These are phyloP conservation scores for Pueraria montana DNA, from an alignment of 306 rosid genomes.

Conservation along the genomic window DNA sequence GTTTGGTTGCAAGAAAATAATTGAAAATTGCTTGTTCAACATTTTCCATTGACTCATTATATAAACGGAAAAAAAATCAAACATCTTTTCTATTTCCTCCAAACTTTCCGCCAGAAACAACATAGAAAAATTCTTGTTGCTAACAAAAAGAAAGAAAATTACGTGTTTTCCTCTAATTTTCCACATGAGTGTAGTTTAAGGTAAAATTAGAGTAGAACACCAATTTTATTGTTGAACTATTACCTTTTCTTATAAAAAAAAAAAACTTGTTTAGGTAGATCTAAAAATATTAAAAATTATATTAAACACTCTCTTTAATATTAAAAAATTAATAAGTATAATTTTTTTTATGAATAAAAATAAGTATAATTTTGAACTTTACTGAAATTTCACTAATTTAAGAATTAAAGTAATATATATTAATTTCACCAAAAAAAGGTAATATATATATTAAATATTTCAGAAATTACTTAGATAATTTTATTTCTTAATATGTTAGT, in stretches of 20 bases:
- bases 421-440: too few species aligned
- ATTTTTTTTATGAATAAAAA: too few species aligned
- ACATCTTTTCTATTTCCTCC: not conserved
- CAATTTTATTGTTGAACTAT: not conserved
- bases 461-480: not conserved
- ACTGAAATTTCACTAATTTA: not conserved
- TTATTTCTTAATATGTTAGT: too few species aligned
- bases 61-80: not conserved
- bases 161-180: not conserved
- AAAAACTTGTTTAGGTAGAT: too few species aligned
- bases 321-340: too few species aligned
- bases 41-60: not conserved
- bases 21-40: not conserved
- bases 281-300: too few species aligned
- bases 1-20: not conserved
- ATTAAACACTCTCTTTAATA: too few species aligned
- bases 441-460: not conserved
- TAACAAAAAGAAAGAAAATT: not conserved
- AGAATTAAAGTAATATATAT: not conserved
- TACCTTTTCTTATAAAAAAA: too few species aligned
- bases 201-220: too few species aligned
- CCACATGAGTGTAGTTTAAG: not conserved
- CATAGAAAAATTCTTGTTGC: not conserved
- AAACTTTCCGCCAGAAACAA: not conserved
- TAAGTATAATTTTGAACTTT: not conserved